Base-by-base conservation (phyloP, 306 rosid genomes). In the Carpinus viminea region DNA sequence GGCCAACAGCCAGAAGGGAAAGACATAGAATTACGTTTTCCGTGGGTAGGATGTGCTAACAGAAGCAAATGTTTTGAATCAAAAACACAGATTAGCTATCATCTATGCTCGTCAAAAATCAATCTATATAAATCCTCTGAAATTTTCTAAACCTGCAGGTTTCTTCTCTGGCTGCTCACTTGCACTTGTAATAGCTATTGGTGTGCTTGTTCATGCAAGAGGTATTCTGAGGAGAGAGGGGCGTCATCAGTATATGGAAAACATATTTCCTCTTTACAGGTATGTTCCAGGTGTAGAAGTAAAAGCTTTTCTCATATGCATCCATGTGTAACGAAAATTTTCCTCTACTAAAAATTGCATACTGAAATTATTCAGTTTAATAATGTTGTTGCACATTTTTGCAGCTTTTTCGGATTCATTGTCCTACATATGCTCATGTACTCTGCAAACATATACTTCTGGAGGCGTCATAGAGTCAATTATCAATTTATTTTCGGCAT, bases 211-310 rank as follows among this genome's bases (percentile, higher is more conserved):
- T 43, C 97, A 85, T 61, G 87, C 87, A 68, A 91, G 95, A 86
- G 70, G 79, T 28, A 78, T 91, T 84, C 68, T 88, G 18, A 26
- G 70, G 45, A 78, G 77, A 1, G 48, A 82, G 12, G 82, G 80
- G 20, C 83, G 81, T 64, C 8, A 0, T 60, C 80, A 8, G 70
- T 90, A 86, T 60, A 90, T 90, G 92, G 85, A 83, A 13, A 90
- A 76, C 80, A 81, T 91, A 79, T 93, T 93, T 82, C 98, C 95
- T 68, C 91, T 93, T 43, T 89, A 89, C 80, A 93, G 89, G 93
- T 86, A 74, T 85, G 79, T n/a, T 66, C 57, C 38, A 56, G 45
- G 45, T 5, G 45, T 41, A 41, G 45, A 41, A 41, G 45, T 41
- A 41, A 65, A 18, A n/a, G 12, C 53, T 12, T 55, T 65, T 31